Percentiles rank a stretch among this genome's conserved stretches.
Conservation (phyloP, 2,329 filamentous ascomycete genomes). For the Ascochyta lentis region DNA sequence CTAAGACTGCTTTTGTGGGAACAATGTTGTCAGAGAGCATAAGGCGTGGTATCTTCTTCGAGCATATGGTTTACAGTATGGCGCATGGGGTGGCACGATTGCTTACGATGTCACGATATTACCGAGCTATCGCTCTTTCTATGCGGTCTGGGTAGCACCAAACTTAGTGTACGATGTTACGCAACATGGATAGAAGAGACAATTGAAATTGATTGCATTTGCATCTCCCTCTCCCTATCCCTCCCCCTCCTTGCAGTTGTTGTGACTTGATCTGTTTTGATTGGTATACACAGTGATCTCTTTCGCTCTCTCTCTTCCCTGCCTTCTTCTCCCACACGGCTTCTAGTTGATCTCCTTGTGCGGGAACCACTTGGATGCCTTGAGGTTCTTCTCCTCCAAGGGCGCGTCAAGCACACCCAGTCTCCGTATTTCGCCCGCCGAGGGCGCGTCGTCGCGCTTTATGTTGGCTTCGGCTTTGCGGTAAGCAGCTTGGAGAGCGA, state of each 20-base stretch:
- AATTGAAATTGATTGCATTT: conserved; percentile 12
- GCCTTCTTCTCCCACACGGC: background rate
- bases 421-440: conserved; percentile 84
- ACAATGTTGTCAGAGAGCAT: background rate
- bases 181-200: background rate
- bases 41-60: conserved; percentile 6
- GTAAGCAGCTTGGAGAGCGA: conserved; percentile 82
- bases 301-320: background rate
- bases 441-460: conserved; percentile 80
- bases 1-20: background rate
- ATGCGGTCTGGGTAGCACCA: background rate
- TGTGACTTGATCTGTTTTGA: background rate
- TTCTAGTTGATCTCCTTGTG: conserved; percentile 49
- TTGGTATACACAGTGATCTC: conserved; percentile 12
- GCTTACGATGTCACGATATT: conserved; percentile 17
- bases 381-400: conserved; percentile 72
- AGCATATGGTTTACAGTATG: conserved; percentile 5
- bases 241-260: background rate
- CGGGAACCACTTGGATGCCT: conserved; percentile 53
- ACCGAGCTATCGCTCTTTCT: background rate
- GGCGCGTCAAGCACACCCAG: conserved; percentile 79
- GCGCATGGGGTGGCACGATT: conserved; percentile 8
- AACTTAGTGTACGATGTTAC: background rate
- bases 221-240: background rate
- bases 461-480: conserved; percentile 76